Evolutionary conservation across 176 grass and related monocot genomes (phyloP).

Genomic region (Avena sativa): DNA sequence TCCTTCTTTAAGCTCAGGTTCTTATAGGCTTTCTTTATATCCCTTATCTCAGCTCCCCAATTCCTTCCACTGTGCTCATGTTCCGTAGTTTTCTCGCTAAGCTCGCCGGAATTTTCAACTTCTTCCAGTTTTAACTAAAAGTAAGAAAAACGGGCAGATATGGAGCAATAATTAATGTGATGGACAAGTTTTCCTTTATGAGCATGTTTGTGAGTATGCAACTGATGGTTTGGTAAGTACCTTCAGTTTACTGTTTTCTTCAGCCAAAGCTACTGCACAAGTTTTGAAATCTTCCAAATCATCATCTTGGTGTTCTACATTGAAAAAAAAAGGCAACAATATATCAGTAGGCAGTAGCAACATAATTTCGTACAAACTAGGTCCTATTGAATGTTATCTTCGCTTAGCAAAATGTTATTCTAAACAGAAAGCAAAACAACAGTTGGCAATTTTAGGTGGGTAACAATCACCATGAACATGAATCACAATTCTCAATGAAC

Average conservation of each 20-base stretch:
- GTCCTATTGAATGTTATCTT: neutral
- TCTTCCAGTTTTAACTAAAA: constrained; percentile 48
- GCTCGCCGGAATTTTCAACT: neutral
- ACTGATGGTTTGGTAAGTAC: constrained; percentile 29
- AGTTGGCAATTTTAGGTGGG: neutral
- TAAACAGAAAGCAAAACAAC: constrained; percentile 24
- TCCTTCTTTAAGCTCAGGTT: constrained; percentile 50
- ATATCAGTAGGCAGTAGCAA: constrained; percentile 14
- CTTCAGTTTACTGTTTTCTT: constrained; percentile 53
- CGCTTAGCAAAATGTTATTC: neutral
- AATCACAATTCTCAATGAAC: neutral
- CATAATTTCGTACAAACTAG: neutral
- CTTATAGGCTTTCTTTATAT: constrained; percentile 50
- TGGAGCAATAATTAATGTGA: neutral
- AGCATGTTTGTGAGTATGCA: neutral
- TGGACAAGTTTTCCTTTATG: neutral
- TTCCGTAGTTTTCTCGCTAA: constrained; percentile 11
- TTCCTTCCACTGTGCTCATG: constrained; percentile 11
- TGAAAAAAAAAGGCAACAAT: neutral
- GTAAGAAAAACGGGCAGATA: neutral
- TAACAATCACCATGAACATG: neutral
- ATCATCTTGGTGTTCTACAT: constrained; percentile 47
- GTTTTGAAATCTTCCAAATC: constrained; percentile 43
- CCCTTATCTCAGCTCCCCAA: constrained; percentile 45
- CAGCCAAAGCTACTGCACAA: constrained; percentile 38